Percentiles rank a stretch among this genome's conserved stretches.
Evolutionary conservation across 106 monocot species (phyloP).

Genomic region (Dendrobium officinale): DNA sequence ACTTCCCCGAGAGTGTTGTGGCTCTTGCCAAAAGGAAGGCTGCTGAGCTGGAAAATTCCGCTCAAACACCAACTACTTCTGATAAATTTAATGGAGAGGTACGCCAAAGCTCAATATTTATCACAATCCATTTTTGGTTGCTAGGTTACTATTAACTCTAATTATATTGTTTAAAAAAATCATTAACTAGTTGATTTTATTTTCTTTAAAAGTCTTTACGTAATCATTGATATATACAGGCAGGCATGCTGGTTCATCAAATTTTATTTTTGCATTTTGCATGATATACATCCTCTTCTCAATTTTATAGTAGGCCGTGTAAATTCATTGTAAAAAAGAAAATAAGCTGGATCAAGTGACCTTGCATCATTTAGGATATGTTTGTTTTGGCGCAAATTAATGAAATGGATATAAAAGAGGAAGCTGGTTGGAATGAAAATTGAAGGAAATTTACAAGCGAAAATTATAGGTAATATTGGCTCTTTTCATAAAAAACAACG

Average conservation of each 20-base stretch:
- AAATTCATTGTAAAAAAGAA: neutral
- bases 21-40: constrained; percentile 86
- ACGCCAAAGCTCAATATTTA: neutral
- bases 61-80: constrained; percentile 15
- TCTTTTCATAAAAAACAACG: too few relatives aligned
- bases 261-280: neutral
- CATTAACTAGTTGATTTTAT: neutral
- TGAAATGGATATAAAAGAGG: neutral
- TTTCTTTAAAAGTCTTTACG: neutral
- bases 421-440: neutral
- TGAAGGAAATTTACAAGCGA: neutral
- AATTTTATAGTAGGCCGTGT: neutral
- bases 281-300: neutral
- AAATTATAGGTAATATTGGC: too few relatives aligned
- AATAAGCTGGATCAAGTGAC: neutral
- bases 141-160: neutral
- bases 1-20: constrained; percentile 83
- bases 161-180: neutral
- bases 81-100: constrained; percentile 41
- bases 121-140: neutral
- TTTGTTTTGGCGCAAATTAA: neutral
- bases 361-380: neutral
- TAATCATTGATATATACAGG: neutral
- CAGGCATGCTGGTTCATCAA: neutral
- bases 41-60: constrained; percentile 83